phyloP scores from a whole-genome alignment of 768 basidiomycete species.

The Rhodocollybia butyracea region DNA sequence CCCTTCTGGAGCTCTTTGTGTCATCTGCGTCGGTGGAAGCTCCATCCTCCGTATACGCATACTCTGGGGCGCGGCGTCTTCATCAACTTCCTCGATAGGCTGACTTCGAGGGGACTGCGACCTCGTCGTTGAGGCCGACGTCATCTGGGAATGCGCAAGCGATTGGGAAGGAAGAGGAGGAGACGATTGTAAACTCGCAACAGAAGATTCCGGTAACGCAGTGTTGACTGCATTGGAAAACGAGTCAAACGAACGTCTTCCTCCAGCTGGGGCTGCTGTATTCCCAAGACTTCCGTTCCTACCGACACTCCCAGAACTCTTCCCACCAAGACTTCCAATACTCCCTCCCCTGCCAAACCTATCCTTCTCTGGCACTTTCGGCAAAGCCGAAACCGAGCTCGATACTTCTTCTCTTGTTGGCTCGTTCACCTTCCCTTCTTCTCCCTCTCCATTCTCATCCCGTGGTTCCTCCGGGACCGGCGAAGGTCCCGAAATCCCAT shows the following conservation, averaged over 20 bases:
- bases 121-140: no score
- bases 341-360: neutral
- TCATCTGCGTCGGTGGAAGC: no score
- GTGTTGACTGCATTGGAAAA: constrained; percentile 2
- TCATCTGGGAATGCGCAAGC: neutral
- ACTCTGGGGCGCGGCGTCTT: no score
- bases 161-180: neutral
- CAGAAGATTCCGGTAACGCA: neutral
- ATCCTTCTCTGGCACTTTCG: constrained; percentile 4
- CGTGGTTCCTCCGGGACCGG: constrained; percentile 12
- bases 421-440: neutral
- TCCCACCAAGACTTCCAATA: no score
- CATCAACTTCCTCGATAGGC: no score
- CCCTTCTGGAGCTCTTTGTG: no score
- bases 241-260: neutral
- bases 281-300: no score
- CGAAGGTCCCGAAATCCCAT: constrained; percentile 1
- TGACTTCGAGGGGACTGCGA: no score
- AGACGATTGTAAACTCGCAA: neutral
- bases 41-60: no score
- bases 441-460: neutral
- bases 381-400: neutral
- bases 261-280: neutral
- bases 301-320: no score
- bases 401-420: no score